Percentiles rank a stretch among this genome's conserved stretches.
Evolutionary conservation across 768 basidiomycete genomes (phyloP).

Genomic region (Tylopilus vinaceipallidus): DNA sequence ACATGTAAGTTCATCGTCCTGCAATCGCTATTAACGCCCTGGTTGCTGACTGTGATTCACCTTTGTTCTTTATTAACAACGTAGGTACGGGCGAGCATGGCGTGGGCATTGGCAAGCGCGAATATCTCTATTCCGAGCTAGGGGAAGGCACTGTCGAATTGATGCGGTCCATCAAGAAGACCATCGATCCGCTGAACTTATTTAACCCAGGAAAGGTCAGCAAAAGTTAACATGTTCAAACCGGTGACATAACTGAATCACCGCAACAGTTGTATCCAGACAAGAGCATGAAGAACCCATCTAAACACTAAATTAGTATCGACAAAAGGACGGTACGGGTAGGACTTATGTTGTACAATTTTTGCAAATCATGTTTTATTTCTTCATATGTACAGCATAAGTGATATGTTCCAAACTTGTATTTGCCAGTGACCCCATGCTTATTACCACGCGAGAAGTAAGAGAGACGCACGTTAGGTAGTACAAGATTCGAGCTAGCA

Average conservation of each 20-base stretch:
- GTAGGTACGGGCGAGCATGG: constrained; percentile 82
- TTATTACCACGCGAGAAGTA: too few species aligned
- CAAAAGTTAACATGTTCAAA: too few species aligned
- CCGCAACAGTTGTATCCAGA: constrained; percentile 18
- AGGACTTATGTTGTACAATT: neutral
- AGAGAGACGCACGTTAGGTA: too few species aligned
- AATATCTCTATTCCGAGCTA: constrained; percentile 79
- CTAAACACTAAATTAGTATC: neutral
- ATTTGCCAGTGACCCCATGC: too few species aligned
- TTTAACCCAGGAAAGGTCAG: constrained; percentile 86
- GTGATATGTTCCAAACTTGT: too few species aligned
- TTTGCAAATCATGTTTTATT: too few species aligned
- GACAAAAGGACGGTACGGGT: neutral
- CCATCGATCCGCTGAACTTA: constrained; percentile 70
- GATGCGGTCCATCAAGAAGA: constrained; percentile 79
- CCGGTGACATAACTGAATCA: neutral
- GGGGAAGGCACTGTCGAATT: constrained; percentile 79
- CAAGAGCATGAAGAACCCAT: constrained; percentile 18
- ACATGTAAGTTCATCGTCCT: constrained; percentile 49
- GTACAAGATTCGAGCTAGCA: too few species aligned
- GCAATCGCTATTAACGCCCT: too few species aligned
- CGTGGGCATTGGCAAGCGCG: constrained; percentile 81
- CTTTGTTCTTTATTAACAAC: neutral
- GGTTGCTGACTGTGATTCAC: neutral
- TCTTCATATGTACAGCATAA: too few species aligned